Conservation (phyloP, 2,329 filamentous ascomycete genomes). For the Aspergillus floridensis region DNA sequence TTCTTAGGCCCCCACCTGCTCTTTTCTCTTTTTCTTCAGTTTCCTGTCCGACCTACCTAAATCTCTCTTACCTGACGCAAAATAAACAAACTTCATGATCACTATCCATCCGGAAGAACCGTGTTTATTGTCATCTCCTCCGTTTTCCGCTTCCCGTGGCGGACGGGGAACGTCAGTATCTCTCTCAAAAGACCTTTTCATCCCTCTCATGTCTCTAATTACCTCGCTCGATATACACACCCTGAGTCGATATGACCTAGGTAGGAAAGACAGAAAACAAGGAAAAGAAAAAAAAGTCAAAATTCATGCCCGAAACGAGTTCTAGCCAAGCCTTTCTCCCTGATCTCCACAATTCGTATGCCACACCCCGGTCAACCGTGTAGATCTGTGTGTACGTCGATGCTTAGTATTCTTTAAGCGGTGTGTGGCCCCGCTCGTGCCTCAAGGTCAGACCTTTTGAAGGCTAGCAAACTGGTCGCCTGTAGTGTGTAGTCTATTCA, state of each 20-base stretch:
- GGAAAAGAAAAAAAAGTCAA: neutral
- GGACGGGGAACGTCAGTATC: neutral
- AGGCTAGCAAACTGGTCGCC: no score
- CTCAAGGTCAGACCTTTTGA: no score
- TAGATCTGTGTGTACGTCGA: neutral
- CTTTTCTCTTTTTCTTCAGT: constrained; percentile 25
- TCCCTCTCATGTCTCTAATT: neutral
- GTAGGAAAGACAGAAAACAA: constrained; percentile 3
- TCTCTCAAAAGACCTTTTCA: neutral
- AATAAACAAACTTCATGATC: constrained; percentile 36
- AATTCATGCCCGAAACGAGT: neutral
- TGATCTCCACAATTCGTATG: constrained; percentile 4
- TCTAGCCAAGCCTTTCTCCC: neutral
- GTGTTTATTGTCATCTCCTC: neutral
- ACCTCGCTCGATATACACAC: neutral
- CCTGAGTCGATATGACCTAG: neutral
- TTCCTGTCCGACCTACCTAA: constrained; percentile 31
- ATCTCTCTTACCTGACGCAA: constrained; percentile 37
- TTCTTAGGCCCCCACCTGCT: constrained; percentile 24
- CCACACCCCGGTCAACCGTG: neutral
- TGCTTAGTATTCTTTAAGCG: neutral
- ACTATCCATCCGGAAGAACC: constrained; percentile 12
- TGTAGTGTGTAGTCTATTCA: no score
- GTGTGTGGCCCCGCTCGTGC: no score
- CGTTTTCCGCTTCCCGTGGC: neutral